Percentiles rank a stretch among this genome's conserved stretches.
These are phyloP conservation scores for Ascochyta viciae-villosae DNA, from an alignment of 2,329 filamentous ascomycete genomes.

Conservation along the genomic window DNA sequence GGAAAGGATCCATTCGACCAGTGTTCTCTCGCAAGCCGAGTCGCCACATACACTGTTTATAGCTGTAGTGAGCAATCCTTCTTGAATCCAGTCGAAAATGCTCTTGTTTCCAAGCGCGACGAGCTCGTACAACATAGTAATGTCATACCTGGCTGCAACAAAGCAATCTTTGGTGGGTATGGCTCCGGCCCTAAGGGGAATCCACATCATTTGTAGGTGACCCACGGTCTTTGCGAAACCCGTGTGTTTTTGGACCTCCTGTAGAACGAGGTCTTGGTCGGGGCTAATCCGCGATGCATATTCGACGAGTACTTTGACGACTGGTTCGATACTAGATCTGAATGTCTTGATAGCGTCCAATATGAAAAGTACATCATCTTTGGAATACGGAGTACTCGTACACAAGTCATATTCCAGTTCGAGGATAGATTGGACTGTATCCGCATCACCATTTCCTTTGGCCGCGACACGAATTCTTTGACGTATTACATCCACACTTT, in stretches of 20 bases:
- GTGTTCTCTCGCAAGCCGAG: background rate
- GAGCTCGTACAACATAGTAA: background rate
- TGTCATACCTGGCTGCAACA: background rate
- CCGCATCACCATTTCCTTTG: background rate
- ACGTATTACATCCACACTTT: background rate
- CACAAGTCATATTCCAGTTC: background rate
- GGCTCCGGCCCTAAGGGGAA: background rate
- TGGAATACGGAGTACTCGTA: background rate
- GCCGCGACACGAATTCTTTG: background rate
- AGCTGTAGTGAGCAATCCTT: background rate
- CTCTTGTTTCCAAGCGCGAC: background rate
- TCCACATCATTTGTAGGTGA: background rate
- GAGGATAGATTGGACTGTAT: background rate
- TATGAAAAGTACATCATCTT: background rate
- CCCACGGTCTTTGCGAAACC: background rate
- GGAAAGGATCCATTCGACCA: background rate
- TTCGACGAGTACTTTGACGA: background rate
- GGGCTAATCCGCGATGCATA: background rate
- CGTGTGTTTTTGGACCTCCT: background rate
- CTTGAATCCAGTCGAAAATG: background rate
- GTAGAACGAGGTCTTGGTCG: background rate
- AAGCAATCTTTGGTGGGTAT: background rate
- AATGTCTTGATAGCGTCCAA: background rate
- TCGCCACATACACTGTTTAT: background rate
- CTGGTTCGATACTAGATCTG: background rate